phyloP scores from a whole-genome alignment of 2,329 filamentous ascomycete genomes.

The Stagonosporopsis vannaccii region DNA sequence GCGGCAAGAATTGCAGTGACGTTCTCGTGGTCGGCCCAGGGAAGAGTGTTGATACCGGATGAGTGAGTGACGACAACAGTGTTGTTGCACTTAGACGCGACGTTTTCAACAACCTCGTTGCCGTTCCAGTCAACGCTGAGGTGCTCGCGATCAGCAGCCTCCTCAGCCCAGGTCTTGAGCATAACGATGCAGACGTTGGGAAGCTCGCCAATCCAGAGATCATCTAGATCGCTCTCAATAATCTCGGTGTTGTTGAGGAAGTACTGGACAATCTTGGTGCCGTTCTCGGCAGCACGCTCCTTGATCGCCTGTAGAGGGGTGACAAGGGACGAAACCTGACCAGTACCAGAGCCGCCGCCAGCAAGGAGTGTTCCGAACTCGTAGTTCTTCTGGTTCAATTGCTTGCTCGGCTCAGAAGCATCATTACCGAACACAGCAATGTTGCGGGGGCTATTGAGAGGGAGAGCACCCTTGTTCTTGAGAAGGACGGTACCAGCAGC shows the following conservation, averaged over 20 bases:
- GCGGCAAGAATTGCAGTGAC: slow-evolving; percentile 54
- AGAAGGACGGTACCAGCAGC: slow-evolving; percentile 53
- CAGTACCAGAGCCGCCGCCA: slow-evolving; percentile 54
- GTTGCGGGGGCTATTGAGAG: slow-evolving; percentile 59
- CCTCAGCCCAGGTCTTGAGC: slow-evolving; percentile 62
- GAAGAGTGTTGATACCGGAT: slow-evolving; percentile 52
- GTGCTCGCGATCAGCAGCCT: slow-evolving; percentile 53
- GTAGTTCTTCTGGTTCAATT: slow-evolving; percentile 46
- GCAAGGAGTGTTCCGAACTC: slow-evolving; percentile 53
- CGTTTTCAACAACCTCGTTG: slow-evolving; percentile 52
- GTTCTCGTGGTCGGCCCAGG: slow-evolving; percentile 53
- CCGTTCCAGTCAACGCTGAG: slow-evolving; percentile 54
- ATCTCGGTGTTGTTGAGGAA: slow-evolving; percentile 54
- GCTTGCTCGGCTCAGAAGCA: slow-evolving; percentile 55
- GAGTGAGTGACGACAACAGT: slow-evolving; percentile 60
- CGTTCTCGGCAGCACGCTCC: slow-evolving; percentile 34
- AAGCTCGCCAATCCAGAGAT: slow-evolving; percentile 37
- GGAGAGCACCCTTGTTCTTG: slow-evolving; percentile 61
- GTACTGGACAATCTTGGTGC: slow-evolving; percentile 53
- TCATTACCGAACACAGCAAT: slow-evolving; percentile 61
- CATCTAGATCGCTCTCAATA: slow-evolving; percentile 38
- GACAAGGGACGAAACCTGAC: slow-evolving; percentile 51
- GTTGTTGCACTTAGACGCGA: slow-evolving; percentile 58
- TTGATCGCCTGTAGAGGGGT: slow-evolving; percentile 53
- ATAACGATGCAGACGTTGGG: slow-evolving; percentile 64